Evolutionary conservation across 371 early-diverging fungal species (phyloP), one percentile per base, ranked within the genome.

Genomic region (Syncephalis plumigaleata): DNA sequence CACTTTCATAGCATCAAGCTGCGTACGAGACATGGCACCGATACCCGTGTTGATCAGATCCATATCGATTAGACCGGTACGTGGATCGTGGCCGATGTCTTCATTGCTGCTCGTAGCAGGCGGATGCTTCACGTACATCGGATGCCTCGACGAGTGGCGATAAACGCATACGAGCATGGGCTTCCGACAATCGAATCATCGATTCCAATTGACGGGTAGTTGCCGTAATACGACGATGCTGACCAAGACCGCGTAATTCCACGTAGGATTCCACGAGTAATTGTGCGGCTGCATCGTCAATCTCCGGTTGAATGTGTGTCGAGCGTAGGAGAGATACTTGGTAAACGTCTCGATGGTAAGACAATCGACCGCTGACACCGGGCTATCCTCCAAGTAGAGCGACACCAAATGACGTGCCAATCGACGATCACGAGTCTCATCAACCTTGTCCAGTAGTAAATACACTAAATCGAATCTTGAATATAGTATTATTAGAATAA

Each of bases 171-270:
- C 78, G 75, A 47, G 99, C 99, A 56, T 95, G 94, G 2, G 99
- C 99, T 61, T 99, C 99, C 17, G 95, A 68, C 60, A 99, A 75
- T 43, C 99, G 84, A 55, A 99, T 94, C 83, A 99, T 84, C 20
- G 90, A 88, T 72, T 99, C 99, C 26, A 99, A 71, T 66, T 99
- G 99, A 48, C 99, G 77, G 2, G 99, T 98, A 0, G 99, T 99
- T 1, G 97, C 97, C 15, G 93, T 87, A 25, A 98, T 77, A 22
- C 85, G 82, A 46, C 82, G 85, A 18, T 75, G 80, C 43, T 71
- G 68, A 13, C 93, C 94, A 47, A 87, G 65, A 50, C 79, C 73
- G 9, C 99, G 76, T 54, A 99, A 68, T 25, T 86, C 81, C 9
- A 93, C 81, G 63, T 99, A 99, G 39, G 64, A 66, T 40, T 84